These are phyloP conservation scores for Dipodascus albidus DNA, from an alignment of 805 yeast genomes.

Conservation along the genomic window DNA sequence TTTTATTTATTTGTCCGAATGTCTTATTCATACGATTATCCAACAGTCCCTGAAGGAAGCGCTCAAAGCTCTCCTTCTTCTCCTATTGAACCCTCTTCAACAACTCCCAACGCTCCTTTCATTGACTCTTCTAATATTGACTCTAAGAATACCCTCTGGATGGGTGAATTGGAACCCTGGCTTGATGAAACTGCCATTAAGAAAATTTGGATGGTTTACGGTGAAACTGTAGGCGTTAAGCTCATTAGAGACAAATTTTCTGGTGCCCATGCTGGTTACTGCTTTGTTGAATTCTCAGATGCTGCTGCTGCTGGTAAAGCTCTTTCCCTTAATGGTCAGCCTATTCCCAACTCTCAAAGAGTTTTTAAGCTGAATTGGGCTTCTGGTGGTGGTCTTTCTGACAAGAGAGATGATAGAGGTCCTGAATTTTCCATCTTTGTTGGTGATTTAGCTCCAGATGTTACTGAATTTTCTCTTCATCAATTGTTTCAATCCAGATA, in stretches of 20 bases:
- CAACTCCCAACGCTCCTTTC: neutral
- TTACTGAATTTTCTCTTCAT: conserved; percentile 52
- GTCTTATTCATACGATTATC: neutral
- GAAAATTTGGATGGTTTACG: conserved; percentile 58
- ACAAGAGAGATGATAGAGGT: conserved; percentile 20
- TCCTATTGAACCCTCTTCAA: conserved; percentile 30
- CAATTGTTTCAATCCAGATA: conserved; percentile 58
- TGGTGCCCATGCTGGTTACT: conserved; percentile 57
- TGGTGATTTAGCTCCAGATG: conserved; percentile 70
- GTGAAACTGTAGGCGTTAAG: conserved; percentile 56
- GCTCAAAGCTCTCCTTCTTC: conserved; percentile 32
- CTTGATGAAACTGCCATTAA: conserved; percentile 67
- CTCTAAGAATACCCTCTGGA: conserved; percentile 30
- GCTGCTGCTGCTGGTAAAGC: conserved; percentile 55
- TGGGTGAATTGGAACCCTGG: conserved; percentile 83
- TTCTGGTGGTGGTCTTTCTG: conserved; percentile 35
- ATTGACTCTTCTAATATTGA: conserved; percentile 13
- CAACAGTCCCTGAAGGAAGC: neutral
- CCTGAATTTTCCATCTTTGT: conserved; percentile 66
- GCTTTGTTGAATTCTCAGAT: conserved; percentile 66
- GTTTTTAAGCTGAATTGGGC: conserved; percentile 75
- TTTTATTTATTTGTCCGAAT: neutral
- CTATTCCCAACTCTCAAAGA: conserved; percentile 51
- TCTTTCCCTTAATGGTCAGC: conserved; percentile 51
- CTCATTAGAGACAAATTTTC: conserved; percentile 54